Evolutionary conservation across 345 rosid species (phyloP).

Genomic region (Kernera saxatilis): DNA sequence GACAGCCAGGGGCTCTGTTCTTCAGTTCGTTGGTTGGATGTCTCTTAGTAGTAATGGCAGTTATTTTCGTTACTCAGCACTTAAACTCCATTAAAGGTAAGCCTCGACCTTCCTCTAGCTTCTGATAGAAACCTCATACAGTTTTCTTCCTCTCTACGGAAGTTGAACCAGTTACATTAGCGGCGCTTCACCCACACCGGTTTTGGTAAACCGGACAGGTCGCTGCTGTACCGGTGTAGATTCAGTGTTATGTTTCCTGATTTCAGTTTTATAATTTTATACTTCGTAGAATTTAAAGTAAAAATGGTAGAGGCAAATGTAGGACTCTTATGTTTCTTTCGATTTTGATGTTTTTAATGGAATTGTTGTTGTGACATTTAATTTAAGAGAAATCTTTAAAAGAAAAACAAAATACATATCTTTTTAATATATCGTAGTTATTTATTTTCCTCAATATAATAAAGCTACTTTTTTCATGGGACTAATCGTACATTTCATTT

Average conservation of each 20-base stretch:
- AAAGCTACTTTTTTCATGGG: neutral
- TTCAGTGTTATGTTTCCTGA: conserved; percentile 4
- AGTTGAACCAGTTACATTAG: neutral
- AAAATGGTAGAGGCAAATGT: conserved; percentile 1
- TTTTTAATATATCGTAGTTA: neutral
- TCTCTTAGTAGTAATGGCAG: conserved; percentile 88
- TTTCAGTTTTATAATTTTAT: conserved; percentile 14
- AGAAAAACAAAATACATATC: neutral
- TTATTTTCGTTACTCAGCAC: conserved; percentile 82
- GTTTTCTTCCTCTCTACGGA: neutral
- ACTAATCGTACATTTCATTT: conserved; percentile 1
- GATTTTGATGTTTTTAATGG: conserved; percentile 3
- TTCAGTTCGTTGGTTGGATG: conserved; percentile 97
- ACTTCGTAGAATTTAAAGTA: conserved; percentile 16
- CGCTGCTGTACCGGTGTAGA: neutral
- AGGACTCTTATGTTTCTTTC: conserved; percentile 5
- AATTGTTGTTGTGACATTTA: conserved; percentile 4
- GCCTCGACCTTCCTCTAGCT: conserved; percentile 65
- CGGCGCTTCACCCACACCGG: neutral
- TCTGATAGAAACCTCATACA: conserved; percentile 20
- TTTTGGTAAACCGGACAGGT: neutral
- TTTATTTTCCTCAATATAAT: neutral
- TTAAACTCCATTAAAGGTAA: conserved; percentile 73
- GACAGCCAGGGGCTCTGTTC: conserved; percentile 98
- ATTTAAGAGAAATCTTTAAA: neutral